Percentiles rank a stretch among this genome's conserved stretches.
Evolutionary conservation across 2,329 filamentous ascomycete genomes (phyloP).

Genomic region (Cladosporium halotolerans): DNA sequence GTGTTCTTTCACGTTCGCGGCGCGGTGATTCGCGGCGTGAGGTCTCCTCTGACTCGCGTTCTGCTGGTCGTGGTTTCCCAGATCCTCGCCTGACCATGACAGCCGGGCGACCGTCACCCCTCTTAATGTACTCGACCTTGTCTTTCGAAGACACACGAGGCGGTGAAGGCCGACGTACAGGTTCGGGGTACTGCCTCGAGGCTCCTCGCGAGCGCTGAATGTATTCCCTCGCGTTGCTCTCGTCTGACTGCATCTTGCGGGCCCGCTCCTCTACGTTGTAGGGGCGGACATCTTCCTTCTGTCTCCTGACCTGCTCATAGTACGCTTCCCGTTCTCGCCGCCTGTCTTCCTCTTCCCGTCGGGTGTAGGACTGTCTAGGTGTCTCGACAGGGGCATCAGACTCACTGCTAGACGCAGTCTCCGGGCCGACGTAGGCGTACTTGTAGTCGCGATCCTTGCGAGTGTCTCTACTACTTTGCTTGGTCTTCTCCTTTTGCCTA

Average conservation of each 20-base stretch:
- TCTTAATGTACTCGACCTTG: slow-evolving; percentile 23
- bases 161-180: slow-evolving; percentile 23
- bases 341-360: slow-evolving; percentile 19
- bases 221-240: slow-evolving; percentile 25
- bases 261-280: slow-evolving; percentile 21
- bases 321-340: slow-evolving; percentile 19
- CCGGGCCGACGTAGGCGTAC: slow-evolving; percentile 25
- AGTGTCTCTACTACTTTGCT: slow-evolving; percentile 35
- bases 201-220: slow-evolving; percentile 18
- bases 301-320: slow-evolving; percentile 19
- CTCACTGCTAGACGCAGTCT: slow-evolving; percentile 29
- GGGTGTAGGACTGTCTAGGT: background rate
- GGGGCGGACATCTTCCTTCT: slow-evolving; percentile 21
- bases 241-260: slow-evolving; percentile 22
- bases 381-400: slow-evolving; percentile 16
- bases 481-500: slow-evolving; percentile 34
- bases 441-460: slow-evolving; percentile 34
- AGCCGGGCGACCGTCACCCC: slow-evolving; percentile 19
- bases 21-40: slow-evolving; percentile 14
- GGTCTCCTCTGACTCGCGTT: slow-evolving; percentile 18
- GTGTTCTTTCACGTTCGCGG: slow-evolving; percentile 15
- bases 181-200: slow-evolving; percentile 16
- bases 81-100: slow-evolving; percentile 23
- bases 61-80: slow-evolving; percentile 17
- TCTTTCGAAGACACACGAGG: slow-evolving; percentile 24